phyloP scores from a whole-genome alignment of 805 yeast species.

The Wickerhamomyces subpelliculosus region DNA sequence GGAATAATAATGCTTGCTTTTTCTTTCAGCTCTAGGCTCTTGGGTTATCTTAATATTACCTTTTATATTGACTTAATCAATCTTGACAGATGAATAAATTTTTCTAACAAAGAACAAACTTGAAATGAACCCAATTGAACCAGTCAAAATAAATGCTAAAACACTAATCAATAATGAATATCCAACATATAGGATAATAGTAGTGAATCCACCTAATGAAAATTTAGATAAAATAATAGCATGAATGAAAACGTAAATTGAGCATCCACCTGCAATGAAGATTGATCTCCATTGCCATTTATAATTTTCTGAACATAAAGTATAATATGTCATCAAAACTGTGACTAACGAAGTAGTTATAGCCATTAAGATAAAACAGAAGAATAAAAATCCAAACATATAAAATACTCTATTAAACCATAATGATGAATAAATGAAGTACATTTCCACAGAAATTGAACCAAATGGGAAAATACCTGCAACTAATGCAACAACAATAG shows the following conservation, averaged over 20 bases:
- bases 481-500: slow-evolving; percentile 57
- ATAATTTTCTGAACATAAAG: slow-evolving; percentile 86
- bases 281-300: slow-evolving; percentile 97
- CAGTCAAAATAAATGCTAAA: slow-evolving; percentile 75
- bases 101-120: slow-evolving; percentile 66
- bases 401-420: slow-evolving; percentile 93
- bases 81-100: slow-evolving; percentile 80
- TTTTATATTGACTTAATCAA: slow-evolving; percentile 50
- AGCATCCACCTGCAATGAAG: slow-evolving; percentile 83
- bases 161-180: slow-evolving; percentile 69
- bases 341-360: slow-evolving; percentile 78
- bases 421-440: slow-evolving; percentile 81
- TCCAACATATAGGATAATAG: slow-evolving; percentile 74
- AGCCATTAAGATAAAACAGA: slow-evolving; percentile 79
- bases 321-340: slow-evolving; percentile 71
- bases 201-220: slow-evolving; percentile 64
- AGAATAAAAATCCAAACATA: slow-evolving; percentile 95
- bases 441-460: slow-evolving; percentile 90
- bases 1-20: no score
- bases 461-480: slow-evolving; percentile 95
- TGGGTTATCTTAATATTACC: no score
- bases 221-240: slow-evolving; percentile 69
- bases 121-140: slow-evolving; percentile 78
- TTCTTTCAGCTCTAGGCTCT: no score
- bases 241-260: slow-evolving; percentile 78